Evolutionary conservation across 495 filamentous ascomycete species (phyloP).

Genomic region (Xylaria bambusicola): DNA sequence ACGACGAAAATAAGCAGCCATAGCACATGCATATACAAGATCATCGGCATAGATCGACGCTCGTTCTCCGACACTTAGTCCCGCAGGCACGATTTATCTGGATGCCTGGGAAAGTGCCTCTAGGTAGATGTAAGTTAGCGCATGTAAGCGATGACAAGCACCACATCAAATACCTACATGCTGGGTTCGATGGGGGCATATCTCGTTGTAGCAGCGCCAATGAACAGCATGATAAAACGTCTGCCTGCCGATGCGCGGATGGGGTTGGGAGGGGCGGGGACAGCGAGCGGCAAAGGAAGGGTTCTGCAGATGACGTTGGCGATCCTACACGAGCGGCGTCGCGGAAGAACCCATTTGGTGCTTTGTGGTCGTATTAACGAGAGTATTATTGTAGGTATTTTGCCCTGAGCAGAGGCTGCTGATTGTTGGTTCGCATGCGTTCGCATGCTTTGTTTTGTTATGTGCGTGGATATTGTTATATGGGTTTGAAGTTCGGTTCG

Average conservation of each 20-base stretch:
- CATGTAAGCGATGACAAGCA: no score
- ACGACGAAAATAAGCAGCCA: no score
- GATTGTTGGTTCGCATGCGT: no score
- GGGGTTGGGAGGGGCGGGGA: background rate
- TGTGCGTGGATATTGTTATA: no score
- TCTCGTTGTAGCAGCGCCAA: background rate
- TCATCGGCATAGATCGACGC: no score
- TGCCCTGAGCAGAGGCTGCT: background rate
- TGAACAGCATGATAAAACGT: slow-evolving; percentile 5
- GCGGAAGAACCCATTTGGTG: background rate
- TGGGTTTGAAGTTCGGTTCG: no score
- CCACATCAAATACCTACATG: no score
- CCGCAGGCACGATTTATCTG: slow-evolving; percentile 1
- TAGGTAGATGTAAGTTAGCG: no score
- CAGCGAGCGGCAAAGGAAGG: background rate
- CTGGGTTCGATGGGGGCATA: no score
- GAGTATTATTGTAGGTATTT: no score
- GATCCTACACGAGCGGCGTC: background rate
- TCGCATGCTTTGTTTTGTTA: background rate
- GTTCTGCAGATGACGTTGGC: background rate
- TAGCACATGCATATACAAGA: no score
- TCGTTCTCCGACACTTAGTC: no score
- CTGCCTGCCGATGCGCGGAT: background rate
- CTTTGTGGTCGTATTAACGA: background rate
- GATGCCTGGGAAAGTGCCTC: slow-evolving; percentile 6